Evolutionary conservation across 169 alveolate species (phyloP), one percentile per base, ranked within the genome.

Genomic region (Eimeria zaria): DNA sequence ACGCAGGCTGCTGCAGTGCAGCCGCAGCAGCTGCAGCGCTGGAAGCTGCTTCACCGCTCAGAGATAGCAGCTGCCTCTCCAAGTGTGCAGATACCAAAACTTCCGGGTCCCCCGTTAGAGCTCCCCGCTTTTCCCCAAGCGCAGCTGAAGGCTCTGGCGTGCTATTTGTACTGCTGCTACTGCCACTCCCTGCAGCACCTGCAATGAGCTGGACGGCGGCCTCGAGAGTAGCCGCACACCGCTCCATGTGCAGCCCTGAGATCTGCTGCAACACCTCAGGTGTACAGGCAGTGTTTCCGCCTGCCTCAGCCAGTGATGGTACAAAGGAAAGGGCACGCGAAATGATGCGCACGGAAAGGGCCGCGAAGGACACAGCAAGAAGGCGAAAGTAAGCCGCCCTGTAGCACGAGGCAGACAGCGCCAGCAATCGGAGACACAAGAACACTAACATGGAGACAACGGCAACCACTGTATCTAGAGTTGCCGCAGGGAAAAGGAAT

Each of bases 11-110:
- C 36, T 81, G 90, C 74, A 81, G 36, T 39, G 90, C 90, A 53
- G 90, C 73, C 51, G 90, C 90, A 30, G 90, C 90, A 22, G 74
- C 73, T 11, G 90, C 73, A 81, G 90, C 90, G n/a, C 90, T 58
- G 69, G 90, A 48, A 11, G 90, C 90, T 33, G 90, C 73, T 81
- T 81, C 90, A 6, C 90, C 90, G 55, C 90, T 81, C 36, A 81
- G 71, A 30, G 90, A 81, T 74, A 81, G 90, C 51, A 81, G 90
- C 64, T 81, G 90, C 74, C 73, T 51, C 90, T 81, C 90, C 90
- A 81, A 81, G 90, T 53, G 64, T n/a, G 53, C 67, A 46, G 90
- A 81, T 36, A 81, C 90, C 73, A 81, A 36, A n/a, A 48, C 36
- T 51, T 53, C 90, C 39, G 90, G 71, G 48, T 46, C 53, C 90